Conservation (phyloP, 2,329 filamentous ascomycete genomes). For the Drechslera avenae region DNA sequence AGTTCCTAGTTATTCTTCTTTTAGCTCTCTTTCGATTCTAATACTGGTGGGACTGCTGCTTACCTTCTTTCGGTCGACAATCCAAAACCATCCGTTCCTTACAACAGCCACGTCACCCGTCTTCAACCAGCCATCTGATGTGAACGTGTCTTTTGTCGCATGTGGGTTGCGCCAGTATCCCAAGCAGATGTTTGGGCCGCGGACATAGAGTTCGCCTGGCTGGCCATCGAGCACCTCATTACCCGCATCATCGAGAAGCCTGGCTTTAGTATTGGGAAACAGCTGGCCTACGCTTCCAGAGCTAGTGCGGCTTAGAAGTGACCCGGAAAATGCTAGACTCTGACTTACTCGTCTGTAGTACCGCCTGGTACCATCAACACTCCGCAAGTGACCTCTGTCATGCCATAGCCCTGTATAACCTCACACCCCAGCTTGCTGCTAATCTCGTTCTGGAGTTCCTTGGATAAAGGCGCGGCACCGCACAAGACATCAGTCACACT, state of each 20-base stretch:
- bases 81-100: constrained; percentile 44
- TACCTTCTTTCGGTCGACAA: constrained; percentile 47
- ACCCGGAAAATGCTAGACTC: background rate
- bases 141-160: constrained; percentile 47
- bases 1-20: constrained; percentile 39
- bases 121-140: constrained; percentile 48
- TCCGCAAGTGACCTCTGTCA: constrained; percentile 52
- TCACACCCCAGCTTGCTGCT: constrained; percentile 41
- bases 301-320: constrained; percentile 17
- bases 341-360: constrained; percentile 39
- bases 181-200: constrained; percentile 49
- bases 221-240: constrained; percentile 47
- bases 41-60: background rate
- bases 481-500: constrained; percentile 50
- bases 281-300: constrained; percentile 50
- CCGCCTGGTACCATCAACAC: constrained; percentile 46
- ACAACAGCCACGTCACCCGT: constrained; percentile 45
- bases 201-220: constrained; percentile 49
- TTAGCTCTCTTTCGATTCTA: background rate
- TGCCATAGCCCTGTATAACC: constrained; percentile 51
- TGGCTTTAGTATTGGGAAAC: constrained; percentile 48
- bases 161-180: constrained; percentile 51
- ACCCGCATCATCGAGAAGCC: constrained; percentile 51
- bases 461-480: constrained; percentile 51
- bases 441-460: constrained; percentile 51